Evolutionary conservation across 2,329 filamentous ascomycete species (phyloP), one percentile per base, ranked within the genome.

Genomic region (Exophiala sp.): DNA sequence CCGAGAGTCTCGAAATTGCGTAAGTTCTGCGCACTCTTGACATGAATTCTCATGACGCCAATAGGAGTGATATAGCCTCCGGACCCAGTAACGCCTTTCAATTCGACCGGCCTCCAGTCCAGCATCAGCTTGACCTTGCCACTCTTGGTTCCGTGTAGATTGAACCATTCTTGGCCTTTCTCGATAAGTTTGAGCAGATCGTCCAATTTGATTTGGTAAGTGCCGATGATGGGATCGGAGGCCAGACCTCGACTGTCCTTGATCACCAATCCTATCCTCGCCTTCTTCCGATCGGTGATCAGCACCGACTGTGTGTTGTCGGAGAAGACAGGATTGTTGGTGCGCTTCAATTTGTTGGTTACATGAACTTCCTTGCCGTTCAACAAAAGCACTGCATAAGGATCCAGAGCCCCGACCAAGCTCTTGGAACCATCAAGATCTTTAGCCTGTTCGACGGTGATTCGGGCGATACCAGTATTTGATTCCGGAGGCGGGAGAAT

Each of bases 101-200:
- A 76, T 5, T 86, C 86, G 19, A 98, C 90, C 1, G 93, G 91
- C 66, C 93, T 95, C 94, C 94, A 98, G 62, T 96, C 85, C 2
- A 94, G 78, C 65, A 80, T 86, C 78, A 98, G 81, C 72, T 97
- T 96, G 52, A 82, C 88, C 58, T 89, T 86, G 23, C 93, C 93
- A 18, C 81, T 84, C 64, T 88, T 86, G 45, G 80, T 83, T 7
- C 87, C 88, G 38, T 85, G 77, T 22, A 98, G 77, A 55, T 90
- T 88, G 73, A 90, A 98, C 93, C 93, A 98, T 61, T 97, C 89
- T 62, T 95, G 87, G 35, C 93, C 91, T 69, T 95, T 93, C 40
- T 83, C 83, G 80, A 87, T 94, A 66, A 90, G 78, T 48, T 91
- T 88, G 21, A 97, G 72, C 80, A 98, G 86, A 62, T 97, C 91